Evolutionary conservation across 495 filamentous ascomycete genomes (phyloP), one percentile per base, ranked within the genome.

Genomic region (Neurospora intermedia): DNA sequence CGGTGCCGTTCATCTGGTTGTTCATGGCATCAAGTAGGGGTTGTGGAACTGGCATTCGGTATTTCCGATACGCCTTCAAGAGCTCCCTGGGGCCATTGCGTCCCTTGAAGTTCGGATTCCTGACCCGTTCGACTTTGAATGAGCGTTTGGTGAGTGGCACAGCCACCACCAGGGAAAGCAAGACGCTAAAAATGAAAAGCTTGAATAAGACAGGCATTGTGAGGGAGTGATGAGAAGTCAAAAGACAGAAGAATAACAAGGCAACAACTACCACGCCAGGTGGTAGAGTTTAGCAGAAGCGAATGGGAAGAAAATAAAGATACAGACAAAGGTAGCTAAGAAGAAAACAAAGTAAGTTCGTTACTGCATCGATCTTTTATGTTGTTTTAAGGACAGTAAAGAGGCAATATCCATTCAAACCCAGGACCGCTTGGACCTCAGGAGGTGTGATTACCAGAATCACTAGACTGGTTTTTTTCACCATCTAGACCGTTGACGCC

Each of bases 11-110:
- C 18, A 1, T 66, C 73, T 79, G 78, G 20, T 76, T 72, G 42
- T 81, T 79, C 40, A 83, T 76, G 18, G 82, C 80, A 40, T 80
- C 75, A n/a, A 84, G 72, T 59, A 87, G 75, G 23, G 76, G 79
- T 8, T 78, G 78, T 4, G 84, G 81, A 40, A 86, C 75, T 45
- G 81, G 80, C 79, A 90, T 87, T 72, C 88, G 82, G 78, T 87
- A 92, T 75, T 92, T 92, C 74, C 84, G 79, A 75, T 91, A 90
- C 20, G 90, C 87, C 78, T 86, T 92, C 38, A 86, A 78, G 31
- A 93, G 79, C 66, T 88, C 87, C 71, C 80, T 80, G 3, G 87
- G 87, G 3, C 89, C 89, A 78, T 90, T 83, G 54, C 77, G 77
- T 16, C 86, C 79, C 54, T 81, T 81, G 76, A 85, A 86, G 71